Percentiles rank a stretch among this genome's conserved stretches.
Evolutionary conservation across 768 basidiomycete species (phyloP).

Genomic region (Boletellus emodensis): DNA sequence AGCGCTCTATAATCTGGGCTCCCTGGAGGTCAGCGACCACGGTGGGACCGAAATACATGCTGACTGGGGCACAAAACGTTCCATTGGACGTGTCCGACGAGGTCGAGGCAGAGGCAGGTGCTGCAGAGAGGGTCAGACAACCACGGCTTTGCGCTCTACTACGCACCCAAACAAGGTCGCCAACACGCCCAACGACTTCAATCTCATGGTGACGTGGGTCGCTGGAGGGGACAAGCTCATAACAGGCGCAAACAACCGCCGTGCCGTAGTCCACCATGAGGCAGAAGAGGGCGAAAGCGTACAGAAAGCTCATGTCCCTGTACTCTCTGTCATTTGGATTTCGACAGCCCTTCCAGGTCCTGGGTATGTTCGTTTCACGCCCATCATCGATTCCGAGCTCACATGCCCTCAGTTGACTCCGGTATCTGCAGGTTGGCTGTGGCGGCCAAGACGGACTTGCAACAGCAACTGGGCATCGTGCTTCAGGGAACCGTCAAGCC

Average conservation of each 20-base stretch:
- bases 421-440: conserved; percentile 72
- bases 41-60: conserved; percentile 9
- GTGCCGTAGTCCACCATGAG: conserved; percentile 53
- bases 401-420: conserved; percentile 62
- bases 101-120: conserved; percentile 44
- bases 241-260: conserved; percentile 27
- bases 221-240: conserved; percentile 1
- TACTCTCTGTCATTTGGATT: conserved; percentile 88
- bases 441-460: conserved; percentile 69
- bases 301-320: conserved; percentile 89
- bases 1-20: conserved; percentile 38
- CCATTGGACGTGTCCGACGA: conserved; percentile 64
- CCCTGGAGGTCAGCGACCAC: conserved; percentile 7
- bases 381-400: conserved; percentile 3
- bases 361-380: conserved; percentile 49
- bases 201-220: conserved; percentile 13
- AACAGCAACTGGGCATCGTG: conserved; percentile 68
- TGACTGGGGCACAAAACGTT: conserved; percentile 66
- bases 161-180: conserved; percentile 16
- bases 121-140: conserved; percentile 6
- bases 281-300: conserved; percentile 92
- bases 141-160: not conserved
- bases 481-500: conserved; percentile 88
- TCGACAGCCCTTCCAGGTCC: conserved; percentile 88
- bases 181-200: conserved; percentile 6